Conservation (phyloP, 73 alveolate species). For the Paramecium sexaurelia region DNA sequence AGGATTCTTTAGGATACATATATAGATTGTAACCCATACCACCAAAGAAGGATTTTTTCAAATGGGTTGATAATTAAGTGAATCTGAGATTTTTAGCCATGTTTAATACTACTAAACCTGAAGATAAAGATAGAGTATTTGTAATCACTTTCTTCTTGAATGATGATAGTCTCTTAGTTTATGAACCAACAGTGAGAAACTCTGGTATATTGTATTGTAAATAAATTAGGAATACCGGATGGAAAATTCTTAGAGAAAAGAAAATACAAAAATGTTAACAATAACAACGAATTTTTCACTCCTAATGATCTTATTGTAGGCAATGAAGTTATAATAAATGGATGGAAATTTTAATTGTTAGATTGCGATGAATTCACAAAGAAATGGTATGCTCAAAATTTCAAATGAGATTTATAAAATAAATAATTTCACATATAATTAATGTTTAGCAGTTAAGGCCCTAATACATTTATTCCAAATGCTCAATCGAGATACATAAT, state of each 20-base stretch:
- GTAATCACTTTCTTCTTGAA: constrained; percentile 89
- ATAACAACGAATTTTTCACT: constrained; percentile 72
- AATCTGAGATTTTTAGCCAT: constrained; percentile 89
- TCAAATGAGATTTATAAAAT: constrained; percentile 24
- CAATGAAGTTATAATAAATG: constrained; percentile 81
- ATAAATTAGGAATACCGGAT: constrained; percentile 81
- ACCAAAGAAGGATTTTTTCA: constrained; percentile 93
- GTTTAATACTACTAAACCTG: constrained; percentile 88
- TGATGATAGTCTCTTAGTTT: constrained; percentile 92
- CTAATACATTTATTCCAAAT: not conserved
- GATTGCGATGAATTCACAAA: constrained; percentile 88
- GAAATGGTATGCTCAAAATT: constrained; percentile 75
- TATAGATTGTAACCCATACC: constrained; percentile 83
- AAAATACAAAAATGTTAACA: constrained; percentile 84
- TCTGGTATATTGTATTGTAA: constrained; percentile 64
- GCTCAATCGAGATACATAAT: not conserved
- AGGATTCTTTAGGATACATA: constrained; percentile 94
- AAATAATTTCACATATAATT: not conserved
- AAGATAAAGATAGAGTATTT: constrained; percentile 91
- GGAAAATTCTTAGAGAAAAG: constrained; percentile 90
- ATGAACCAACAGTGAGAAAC: constrained; percentile 93
- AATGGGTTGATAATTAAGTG: constrained; percentile 94
- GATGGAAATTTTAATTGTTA: constrained; percentile 81
- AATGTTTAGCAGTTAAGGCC: not conserved
- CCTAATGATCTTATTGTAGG: constrained; percentile 89